A percentile compares a stretch with the other conserved stretches of the same genome.
Conservation (phyloP, 2,329 filamentous ascomycete genomes). For the Aspergillus quadrilineatus region DNA sequence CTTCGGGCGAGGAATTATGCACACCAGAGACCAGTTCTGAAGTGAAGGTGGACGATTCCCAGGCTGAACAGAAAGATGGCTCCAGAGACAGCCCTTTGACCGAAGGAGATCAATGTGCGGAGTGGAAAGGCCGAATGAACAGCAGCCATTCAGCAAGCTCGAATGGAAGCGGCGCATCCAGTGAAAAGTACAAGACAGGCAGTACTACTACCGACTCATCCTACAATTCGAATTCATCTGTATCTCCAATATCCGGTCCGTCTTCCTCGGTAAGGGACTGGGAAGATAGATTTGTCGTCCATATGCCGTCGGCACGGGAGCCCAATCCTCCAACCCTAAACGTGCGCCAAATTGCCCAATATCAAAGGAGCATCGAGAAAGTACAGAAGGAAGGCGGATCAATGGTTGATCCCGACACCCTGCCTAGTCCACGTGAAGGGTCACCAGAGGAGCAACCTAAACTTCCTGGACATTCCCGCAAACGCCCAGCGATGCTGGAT, state of each 20-base stretch:
- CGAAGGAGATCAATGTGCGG: slow-evolving; percentile 10
- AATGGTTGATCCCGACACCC: slow-evolving; percentile 33
- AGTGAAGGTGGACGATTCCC: slow-evolving; percentile 40
- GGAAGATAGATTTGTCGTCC: slow-evolving; percentile 44
- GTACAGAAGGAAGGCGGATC: slow-evolving; percentile 30
- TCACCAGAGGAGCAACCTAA: slow-evolving; percentile 32
- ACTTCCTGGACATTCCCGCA: slow-evolving; percentile 24
- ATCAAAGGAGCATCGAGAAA: slow-evolving; percentile 39
- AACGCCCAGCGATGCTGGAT: slow-evolving; percentile 18
- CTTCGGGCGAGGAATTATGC: slow-evolving; percentile 7
- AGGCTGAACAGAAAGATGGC: slow-evolving; percentile 23
- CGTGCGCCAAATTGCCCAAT: slow-evolving; percentile 39
- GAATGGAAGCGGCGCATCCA: slow-evolving; percentile 26
- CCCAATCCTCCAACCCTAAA: slow-evolving; percentile 44
- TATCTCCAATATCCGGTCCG: slow-evolving; percentile 33
- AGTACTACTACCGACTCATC: slow-evolving; percentile 26
- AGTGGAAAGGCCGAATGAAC: slow-evolving; percentile 34
- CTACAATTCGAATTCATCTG: slow-evolving; percentile 27
- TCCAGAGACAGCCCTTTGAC: slow-evolving; percentile 21
- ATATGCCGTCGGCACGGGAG: slow-evolving; percentile 45
- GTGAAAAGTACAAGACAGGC: slow-evolving; percentile 20
- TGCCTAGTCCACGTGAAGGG: slow-evolving; percentile 32
- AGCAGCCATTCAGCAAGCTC: slow-evolving; percentile 38
- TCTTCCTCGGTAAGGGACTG: slow-evolving; percentile 35
- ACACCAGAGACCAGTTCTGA: slow-evolving; percentile 35